Conservation (phyloP, 441 rosid species). For the Sinapis alba region DNA sequence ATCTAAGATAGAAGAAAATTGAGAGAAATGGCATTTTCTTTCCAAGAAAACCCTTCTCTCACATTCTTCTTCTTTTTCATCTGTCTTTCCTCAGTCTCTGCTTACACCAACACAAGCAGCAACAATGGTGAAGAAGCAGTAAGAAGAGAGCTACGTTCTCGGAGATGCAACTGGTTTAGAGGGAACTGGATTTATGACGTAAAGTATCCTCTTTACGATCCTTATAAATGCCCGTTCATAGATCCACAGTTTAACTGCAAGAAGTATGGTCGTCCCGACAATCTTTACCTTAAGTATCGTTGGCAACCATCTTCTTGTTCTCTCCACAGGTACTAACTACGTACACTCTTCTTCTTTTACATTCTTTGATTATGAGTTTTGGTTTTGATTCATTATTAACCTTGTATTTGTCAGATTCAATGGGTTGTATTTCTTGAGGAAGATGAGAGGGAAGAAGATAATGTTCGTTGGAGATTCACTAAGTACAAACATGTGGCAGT, state of each 20-base stretch:
- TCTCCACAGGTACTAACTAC: slow-evolving; percentile 82
- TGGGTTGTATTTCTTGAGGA: slow-evolving; percentile 60
- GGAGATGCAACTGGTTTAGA: slow-evolving; percentile 62
- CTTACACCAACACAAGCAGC: slow-evolving; percentile 22
- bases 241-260: slow-evolving; percentile 80
- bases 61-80: slow-evolving; percentile 27
- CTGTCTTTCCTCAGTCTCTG: slow-evolving; percentile 28
- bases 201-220: slow-evolving; percentile 71
- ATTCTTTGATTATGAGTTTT: slow-evolving; percentile 8
- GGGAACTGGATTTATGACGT: slow-evolving; percentile 90
- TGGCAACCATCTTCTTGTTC: slow-evolving; percentile 86
- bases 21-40: slow-evolving; percentile 48
- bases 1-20: slow-evolving; percentile 28
- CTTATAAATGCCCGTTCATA: slow-evolving; percentile 75
- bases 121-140: slow-evolving; percentile 3
- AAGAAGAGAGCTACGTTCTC: slow-evolving; percentile 34
- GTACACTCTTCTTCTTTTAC: slow-evolving; percentile 18
- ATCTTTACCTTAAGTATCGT: slow-evolving; percentile 63
- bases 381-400: slow-evolving; percentile 15
- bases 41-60: slow-evolving; percentile 29
- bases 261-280: slow-evolving; percentile 79
- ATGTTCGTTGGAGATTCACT: slow-evolving; percentile 88
- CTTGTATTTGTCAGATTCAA: slow-evolving; percentile 52
- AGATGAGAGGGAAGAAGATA: slow-evolving; percentile 72
- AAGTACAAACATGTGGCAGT: slow-evolving; percentile 68